These are phyloP conservation scores for Schizosaccharomyces cryophilus DNA, from an alignment of 805 yeast genomes.

Conservation along the genomic window DNA sequence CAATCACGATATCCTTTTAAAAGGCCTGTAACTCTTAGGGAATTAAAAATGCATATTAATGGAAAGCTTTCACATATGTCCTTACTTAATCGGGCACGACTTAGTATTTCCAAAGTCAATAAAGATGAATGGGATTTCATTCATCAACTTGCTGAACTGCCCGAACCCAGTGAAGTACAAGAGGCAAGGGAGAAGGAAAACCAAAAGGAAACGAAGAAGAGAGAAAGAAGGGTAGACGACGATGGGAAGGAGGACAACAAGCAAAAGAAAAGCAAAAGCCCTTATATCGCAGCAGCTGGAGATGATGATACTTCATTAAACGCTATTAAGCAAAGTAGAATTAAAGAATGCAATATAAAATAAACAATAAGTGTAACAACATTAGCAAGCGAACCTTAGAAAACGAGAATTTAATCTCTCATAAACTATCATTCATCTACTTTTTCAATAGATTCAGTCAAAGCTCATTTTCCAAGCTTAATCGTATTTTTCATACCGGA, in stretches of 20 bases:
- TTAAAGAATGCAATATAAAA: neutral
- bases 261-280: neutral
- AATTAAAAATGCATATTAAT: neutral
- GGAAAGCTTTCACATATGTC: neutral
- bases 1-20: constrained; percentile 20
- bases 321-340: neutral
- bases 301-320: neutral
- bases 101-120: neutral
- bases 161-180: neutral
- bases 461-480: too few species aligned
- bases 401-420: too few species aligned
- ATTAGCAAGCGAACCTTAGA: too few species aligned
- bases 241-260: neutral
- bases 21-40: constrained; percentile 16
- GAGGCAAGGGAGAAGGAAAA: too few species aligned
- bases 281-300: neutral
- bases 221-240: too few species aligned
- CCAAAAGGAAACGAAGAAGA: too few species aligned
- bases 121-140: neutral
- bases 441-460: too few species aligned
- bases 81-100: neutral
- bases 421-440: too few species aligned
- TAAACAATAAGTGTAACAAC: too few species aligned
- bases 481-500: too few species aligned
- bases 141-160: neutral